These are phyloP conservation scores for Grosmannia clavigera DNA, from an alignment of 2,329 filamentous ascomycete genomes.

Conservation along the genomic window DNA sequence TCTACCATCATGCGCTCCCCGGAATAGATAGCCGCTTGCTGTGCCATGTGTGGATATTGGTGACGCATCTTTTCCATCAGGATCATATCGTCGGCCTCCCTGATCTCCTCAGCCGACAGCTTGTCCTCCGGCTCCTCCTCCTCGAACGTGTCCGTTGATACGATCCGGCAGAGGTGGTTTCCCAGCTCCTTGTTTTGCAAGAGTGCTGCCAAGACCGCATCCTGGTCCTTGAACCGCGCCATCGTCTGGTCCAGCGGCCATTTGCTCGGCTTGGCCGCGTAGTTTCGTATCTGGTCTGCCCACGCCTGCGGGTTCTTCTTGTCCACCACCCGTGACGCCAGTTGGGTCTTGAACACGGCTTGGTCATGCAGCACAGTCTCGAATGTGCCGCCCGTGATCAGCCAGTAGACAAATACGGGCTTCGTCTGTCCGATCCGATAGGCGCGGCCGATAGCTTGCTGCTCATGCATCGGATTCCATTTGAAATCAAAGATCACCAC, in stretches of 20 bases:
- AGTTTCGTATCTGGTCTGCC: conserved; percentile 43
- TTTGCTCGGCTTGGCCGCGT: conserved; percentile 45
- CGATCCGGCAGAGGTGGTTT: conserved; percentile 44
- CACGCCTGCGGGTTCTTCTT: conserved; percentile 63
- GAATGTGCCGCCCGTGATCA: conserved; percentile 66
- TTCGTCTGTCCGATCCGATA: conserved; percentile 79
- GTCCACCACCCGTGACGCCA: conserved; percentile 71
- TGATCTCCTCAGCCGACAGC: conserved; percentile 48
- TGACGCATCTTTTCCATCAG: conserved; percentile 7
- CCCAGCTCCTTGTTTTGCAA: conserved; percentile 14
- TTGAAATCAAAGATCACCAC: conserved; percentile 77
- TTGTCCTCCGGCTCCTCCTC: conserved; percentile 49
- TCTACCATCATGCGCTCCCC: neutral
- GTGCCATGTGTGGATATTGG: neutral
- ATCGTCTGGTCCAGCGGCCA: conserved; percentile 38
- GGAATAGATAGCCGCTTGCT: neutral
- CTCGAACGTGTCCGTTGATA: conserved; percentile 61
- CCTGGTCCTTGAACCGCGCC: conserved; percentile 43
- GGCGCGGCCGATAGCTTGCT: conserved; percentile 75
- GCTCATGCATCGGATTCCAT: conserved; percentile 71
- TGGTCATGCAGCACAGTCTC: conserved; percentile 64
- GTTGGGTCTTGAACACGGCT: conserved; percentile 69
- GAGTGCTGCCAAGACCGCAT: conserved; percentile 44
- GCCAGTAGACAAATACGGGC: conserved; percentile 72
- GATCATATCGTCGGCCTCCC: conserved; percentile 35